Percentiles rank a stretch among this genome's conserved stretches.
Evolutionary conservation across 345 rosid species (phyloP).

Genomic region (Conringia planisiliqua): DNA sequence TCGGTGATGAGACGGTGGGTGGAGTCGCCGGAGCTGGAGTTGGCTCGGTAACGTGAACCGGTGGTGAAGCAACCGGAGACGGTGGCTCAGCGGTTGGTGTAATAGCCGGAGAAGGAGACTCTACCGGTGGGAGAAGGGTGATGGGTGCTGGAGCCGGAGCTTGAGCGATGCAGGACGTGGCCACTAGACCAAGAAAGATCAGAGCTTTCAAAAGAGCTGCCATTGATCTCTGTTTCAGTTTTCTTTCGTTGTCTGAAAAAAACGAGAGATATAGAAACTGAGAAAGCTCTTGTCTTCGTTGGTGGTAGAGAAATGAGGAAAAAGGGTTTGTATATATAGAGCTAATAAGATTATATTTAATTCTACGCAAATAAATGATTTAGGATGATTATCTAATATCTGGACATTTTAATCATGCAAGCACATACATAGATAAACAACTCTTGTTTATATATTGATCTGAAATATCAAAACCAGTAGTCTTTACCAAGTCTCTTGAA

Average conservation of each 20-base stretch:
- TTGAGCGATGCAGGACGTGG: constrained; percentile 65
- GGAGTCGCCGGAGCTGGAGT: constrained; percentile 23
- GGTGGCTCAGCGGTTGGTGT: constrained; percentile 31
- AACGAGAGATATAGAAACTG: constrained; percentile 1
- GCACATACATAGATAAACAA: constrained; percentile 16
- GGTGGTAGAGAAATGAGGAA: not conserved
- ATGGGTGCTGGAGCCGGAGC: constrained; percentile 36
- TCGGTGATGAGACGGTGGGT: constrained; percentile 16
- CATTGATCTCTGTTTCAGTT: constrained; percentile 36
- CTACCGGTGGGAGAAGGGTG: constrained; percentile 25
- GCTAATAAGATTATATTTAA: constrained; percentile 4
- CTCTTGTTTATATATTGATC: not conserved
- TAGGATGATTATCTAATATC: not conserved
- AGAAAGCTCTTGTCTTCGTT: constrained; percentile 25
- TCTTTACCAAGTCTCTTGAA: constrained; percentile 22
- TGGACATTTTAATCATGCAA: constrained; percentile 19
- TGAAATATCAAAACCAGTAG: constrained; percentile 9
- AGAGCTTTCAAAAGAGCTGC: constrained; percentile 43
- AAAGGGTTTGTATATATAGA: not conserved
- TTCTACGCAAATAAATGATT: not conserved
- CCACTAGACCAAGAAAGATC: constrained; percentile 60
- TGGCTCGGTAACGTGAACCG: constrained; percentile 13
- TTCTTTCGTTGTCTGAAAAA: not conserved
- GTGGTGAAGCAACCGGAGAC: constrained; percentile 17
- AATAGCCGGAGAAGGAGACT: constrained; percentile 41